Conservation (phyloP, 805 yeast species). For the Lipomyces chichibuensis region DNA sequence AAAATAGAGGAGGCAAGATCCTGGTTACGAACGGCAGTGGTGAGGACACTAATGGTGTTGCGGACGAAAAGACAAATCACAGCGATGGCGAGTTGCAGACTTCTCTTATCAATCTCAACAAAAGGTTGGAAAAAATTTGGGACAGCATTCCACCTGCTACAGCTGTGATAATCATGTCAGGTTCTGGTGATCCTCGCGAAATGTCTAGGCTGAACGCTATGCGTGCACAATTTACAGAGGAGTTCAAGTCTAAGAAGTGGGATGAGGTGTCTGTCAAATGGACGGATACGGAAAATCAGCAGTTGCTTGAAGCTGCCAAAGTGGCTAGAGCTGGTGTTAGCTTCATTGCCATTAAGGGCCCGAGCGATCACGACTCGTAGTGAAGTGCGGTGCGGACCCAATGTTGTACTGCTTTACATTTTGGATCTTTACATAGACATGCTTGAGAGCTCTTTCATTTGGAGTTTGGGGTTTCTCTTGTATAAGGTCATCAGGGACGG, state of each 20-base stretch:
- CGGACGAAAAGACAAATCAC: slow-evolving; percentile 3
- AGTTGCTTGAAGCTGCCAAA: slow-evolving; percentile 52
- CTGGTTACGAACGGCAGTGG: not conserved
- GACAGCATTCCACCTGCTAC: slow-evolving; percentile 60
- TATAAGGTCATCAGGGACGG: not conserved
- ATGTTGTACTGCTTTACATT: not conserved
- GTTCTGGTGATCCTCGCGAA: slow-evolving; percentile 61
- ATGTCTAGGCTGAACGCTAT: slow-evolving; percentile 36
- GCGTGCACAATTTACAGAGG: slow-evolving; percentile 46
- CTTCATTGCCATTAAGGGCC: slow-evolving; percentile 54
- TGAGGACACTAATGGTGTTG: not conserved
- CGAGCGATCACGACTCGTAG: slow-evolving; percentile 3
- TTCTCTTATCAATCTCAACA: slow-evolving; percentile 47
- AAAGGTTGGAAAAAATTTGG: slow-evolving; percentile 55
- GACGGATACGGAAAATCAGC: slow-evolving; percentile 54
- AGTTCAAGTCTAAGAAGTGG: slow-evolving; percentile 51
- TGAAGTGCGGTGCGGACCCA: not conserved
- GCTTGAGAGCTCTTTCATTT: not conserved
- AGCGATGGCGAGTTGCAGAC: slow-evolving; percentile 6
- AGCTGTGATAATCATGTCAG: slow-evolving; percentile 62
- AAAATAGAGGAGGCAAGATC: no score
- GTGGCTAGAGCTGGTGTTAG: slow-evolving; percentile 65
- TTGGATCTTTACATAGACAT: not conserved
- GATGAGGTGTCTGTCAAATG: slow-evolving; percentile 54
- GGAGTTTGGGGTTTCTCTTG: not conserved